phyloP scores from a whole-genome alignment of 495 filamentous ascomycete species.

The Acidomyces sp. region DNA sequence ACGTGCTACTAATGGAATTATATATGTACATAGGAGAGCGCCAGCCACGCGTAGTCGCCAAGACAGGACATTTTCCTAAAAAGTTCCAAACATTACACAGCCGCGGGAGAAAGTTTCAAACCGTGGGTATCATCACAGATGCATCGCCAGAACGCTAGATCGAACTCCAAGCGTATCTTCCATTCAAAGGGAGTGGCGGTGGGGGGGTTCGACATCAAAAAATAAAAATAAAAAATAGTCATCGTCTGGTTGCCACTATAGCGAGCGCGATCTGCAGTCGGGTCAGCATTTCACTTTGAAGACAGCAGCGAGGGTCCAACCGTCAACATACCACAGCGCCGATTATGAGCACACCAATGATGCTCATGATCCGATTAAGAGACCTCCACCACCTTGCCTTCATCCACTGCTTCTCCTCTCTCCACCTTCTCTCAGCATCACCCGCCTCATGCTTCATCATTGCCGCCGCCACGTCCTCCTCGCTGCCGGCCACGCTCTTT shows the following conservation, averaged over 20 bases:
- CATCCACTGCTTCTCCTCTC: slow-evolving; percentile 44
- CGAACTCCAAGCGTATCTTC: neutral
- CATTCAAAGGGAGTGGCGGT: too few relatives aligned
- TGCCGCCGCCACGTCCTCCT: slow-evolving; percentile 23
- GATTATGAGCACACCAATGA: slow-evolving; percentile 65
- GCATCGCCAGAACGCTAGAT: slow-evolving; percentile 2
- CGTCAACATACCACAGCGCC: slow-evolving; percentile 51
- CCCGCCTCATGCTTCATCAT: slow-evolving; percentile 22
- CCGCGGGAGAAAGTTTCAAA: too few relatives aligned
- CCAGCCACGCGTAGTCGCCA: too few relatives aligned
- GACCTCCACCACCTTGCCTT: slow-evolving; percentile 89
- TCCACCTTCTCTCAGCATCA: slow-evolving; percentile 30
- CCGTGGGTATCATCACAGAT: slow-evolving; percentile 9
- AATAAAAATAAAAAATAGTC: slow-evolving; percentile 1
- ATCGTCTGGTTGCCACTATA: slow-evolving; percentile 37
- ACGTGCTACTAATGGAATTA: too few relatives aligned
- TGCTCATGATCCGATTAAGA: slow-evolving; percentile 75
- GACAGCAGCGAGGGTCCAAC: neutral
- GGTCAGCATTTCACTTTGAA: slow-evolving; percentile 14
- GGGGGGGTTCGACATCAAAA: too few relatives aligned
- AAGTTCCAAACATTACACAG: too few relatives aligned
- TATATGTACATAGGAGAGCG: too few relatives aligned
- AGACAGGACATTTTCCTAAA: too few relatives aligned
- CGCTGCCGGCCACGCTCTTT: slow-evolving; percentile 24
- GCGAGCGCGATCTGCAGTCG: slow-evolving; percentile 40